Conservation (phyloP, 495 filamentous ascomycete species). For the Darksidea phi region DNA sequence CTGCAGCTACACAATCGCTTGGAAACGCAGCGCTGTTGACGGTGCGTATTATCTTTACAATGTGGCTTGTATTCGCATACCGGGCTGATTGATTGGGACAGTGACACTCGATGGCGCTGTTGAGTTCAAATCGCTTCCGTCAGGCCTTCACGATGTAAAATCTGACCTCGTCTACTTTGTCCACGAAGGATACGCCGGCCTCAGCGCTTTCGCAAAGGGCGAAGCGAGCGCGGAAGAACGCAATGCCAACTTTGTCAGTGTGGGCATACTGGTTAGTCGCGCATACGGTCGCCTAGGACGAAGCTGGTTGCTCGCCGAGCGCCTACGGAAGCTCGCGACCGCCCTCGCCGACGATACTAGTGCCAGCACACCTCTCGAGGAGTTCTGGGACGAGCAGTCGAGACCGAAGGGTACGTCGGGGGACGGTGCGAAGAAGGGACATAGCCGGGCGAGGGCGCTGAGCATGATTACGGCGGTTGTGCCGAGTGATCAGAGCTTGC, state of each 20-base stretch:
- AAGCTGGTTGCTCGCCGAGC: conserved; percentile 82
- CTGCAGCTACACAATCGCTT: conserved; percentile 72
- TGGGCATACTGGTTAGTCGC: conserved; percentile 82
- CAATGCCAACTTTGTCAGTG: conserved; percentile 88
- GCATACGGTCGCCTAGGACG: conserved; percentile 84
- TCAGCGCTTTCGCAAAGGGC: conserved; percentile 88
- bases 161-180: conserved; percentile 93
- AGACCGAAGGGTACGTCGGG: conserved; percentile 12
- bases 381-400: conserved; percentile 72
- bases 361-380: conserved; percentile 62
- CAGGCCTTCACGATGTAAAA: conserved; percentile 83
- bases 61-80: conserved; percentile 19
- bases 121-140: conserved; percentile 92
- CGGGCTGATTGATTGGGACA: conserved; percentile 42
- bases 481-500: conserved; percentile 68
- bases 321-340: conserved; percentile 71
- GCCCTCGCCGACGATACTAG: conserved; percentile 54
- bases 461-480: conserved; percentile 29
- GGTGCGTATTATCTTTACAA: conserved; percentile 42
- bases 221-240: conserved; percentile 74
- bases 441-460: conserved; percentile 27
- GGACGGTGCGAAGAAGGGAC: conserved; percentile 10
- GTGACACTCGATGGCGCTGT: conserved; percentile 85
- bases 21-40: conserved; percentile 70
- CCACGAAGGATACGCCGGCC: conserved; percentile 77